Evolutionary conservation across 148 eudicot genomes (phyloP), one percentile per base, ranked within the genome.

Genomic region (Heliamphora exappendiculata): DNA sequence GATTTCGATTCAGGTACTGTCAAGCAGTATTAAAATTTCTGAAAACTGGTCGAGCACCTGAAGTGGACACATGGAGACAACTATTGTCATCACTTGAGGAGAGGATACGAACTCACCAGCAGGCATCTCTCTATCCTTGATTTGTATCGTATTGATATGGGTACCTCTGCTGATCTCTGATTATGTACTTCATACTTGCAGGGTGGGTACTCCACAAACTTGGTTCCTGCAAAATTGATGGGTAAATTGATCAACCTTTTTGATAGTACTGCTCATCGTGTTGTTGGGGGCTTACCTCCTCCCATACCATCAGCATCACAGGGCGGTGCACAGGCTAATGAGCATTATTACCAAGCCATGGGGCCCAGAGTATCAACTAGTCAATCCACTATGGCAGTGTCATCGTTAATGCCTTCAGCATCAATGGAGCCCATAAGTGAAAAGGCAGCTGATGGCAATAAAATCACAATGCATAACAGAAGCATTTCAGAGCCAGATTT

Each of bases 401-500:
- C 98, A n/a, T 89, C 97, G 11, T 79, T 91, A 55, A 84, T 89
- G 74, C 84, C 90, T 74, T 79, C 97, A 68, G 81, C 85, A 74
- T 87, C 98, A 24, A 55, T 70, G 59, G 97, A 91, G 74, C 96
- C 94, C 54, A 77, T 85, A 60, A 94, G 80, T 80, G 88, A 91
- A 67, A 82, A 86, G 91, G 80, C 91, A 19, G 86, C 85, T 66
- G 88, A 77, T 63, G 86, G 80, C 72, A 87, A 42, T 76, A 82
- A 79, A 69, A 84, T 59, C 88, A 74, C 87, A 74, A 53, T 82
- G 80, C 94, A 89, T 75, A 86, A 88, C 79, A 83, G 97, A 83
- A 93, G 98, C 78, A 85, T 86, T 67, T 93, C 98, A 51, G 98
- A 91, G 82, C 98, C 98, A 22, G 90, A 93, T 76, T 84, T 93